Evolutionary conservation across 2,329 filamentous ascomycete genomes (phyloP), one percentile per base, ranked within the genome.

Genomic region (Anthostomella pinea): DNA sequence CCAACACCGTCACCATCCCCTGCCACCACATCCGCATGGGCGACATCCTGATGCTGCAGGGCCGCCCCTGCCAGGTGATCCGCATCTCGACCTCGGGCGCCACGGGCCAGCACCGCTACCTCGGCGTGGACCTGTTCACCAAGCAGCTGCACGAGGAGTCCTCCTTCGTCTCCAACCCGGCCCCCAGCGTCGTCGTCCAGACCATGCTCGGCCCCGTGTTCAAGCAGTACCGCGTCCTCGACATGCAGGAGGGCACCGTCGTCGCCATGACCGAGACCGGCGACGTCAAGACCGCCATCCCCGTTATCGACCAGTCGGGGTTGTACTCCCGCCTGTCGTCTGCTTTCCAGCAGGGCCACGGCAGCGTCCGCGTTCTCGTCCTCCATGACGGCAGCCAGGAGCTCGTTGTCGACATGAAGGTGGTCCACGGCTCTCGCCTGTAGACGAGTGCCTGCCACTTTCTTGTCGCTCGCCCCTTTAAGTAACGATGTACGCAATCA

Each of bases 181-280:
- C 86, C 53, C 91, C 91, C 56, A 95, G 87, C 56, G 93, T 98
- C 45, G 82, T 97, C 49, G 91, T 98, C 60, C 93, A 98, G 85
- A 97, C 91, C 75, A 97, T 98, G 89, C 86, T 95, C 54, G 93
- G 91, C 58, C 93, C 93, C 49, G 83, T 97, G 75, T 96, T 97
- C 88, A 97, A 97, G 88, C 93, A 97, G 80, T 98, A 98, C 85
- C 90, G 93, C 63, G 91, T 98, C 65, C 85, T 98, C 47, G 93
- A 98, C 76, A 85, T 98, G 68, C 83, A 89, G 68, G 87, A 95
- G 53, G 90, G 79, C 57, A 57, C 45, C 64, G 70, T 98, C 62
- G 88, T 94, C 53, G 90, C 90, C 76, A 97, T 98, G 90, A 98
- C 93, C 64, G 93, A 98, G 85, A 87, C 84, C 51, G 90, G 93